phyloP scores from a whole-genome alignment of 352 stramenopile genomes.

The Globisporangium solare region DNA sequence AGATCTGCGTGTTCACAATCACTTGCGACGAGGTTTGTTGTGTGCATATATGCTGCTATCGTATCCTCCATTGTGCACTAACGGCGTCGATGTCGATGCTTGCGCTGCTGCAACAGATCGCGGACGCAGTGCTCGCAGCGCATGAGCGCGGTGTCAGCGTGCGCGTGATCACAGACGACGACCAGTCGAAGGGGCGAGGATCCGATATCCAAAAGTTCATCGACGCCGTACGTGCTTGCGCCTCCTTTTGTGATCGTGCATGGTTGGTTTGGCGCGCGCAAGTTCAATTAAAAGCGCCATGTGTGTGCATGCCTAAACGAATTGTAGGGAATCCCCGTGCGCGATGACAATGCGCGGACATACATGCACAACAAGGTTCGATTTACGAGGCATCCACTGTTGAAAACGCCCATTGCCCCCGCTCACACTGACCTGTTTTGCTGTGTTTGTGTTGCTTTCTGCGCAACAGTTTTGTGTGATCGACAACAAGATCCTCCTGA shows the following conservation, averaged over 20 bases:
- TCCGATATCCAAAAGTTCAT: slow-evolving; percentile 77
- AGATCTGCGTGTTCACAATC: slow-evolving; percentile 75
- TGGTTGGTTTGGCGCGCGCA: no score
- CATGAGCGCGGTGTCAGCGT: slow-evolving; percentile 45
- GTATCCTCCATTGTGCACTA: background rate
- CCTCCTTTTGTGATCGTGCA: no score
- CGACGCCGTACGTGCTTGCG: slow-evolving; percentile 33
- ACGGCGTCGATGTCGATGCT: background rate
- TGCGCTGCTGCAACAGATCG: slow-evolving; percentile 29
- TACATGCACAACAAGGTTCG: slow-evolving; percentile 73
- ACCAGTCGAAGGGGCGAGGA: slow-evolving; percentile 46
- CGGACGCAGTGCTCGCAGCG: slow-evolving; percentile 48
- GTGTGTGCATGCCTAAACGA: no score
- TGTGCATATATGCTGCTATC: background rate
- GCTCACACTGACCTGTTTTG: no score
- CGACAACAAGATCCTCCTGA: slow-evolving; percentile 52
- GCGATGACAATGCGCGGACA: slow-evolving; percentile 50
- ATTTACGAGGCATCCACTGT: no score
- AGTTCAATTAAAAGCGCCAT: no score
- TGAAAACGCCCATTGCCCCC: background rate
- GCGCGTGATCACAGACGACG: slow-evolving; percentile 65
- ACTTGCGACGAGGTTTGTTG: slow-evolving; percentile 53
- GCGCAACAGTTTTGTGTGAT: slow-evolving; percentile 57
- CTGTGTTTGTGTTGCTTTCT: background rate
- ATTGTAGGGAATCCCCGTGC: slow-evolving; percentile 48